These are phyloP conservation scores for Stephania cephalantha DNA, from an alignment of 164 flowering plant genomes.

Conservation along the genomic window DNA sequence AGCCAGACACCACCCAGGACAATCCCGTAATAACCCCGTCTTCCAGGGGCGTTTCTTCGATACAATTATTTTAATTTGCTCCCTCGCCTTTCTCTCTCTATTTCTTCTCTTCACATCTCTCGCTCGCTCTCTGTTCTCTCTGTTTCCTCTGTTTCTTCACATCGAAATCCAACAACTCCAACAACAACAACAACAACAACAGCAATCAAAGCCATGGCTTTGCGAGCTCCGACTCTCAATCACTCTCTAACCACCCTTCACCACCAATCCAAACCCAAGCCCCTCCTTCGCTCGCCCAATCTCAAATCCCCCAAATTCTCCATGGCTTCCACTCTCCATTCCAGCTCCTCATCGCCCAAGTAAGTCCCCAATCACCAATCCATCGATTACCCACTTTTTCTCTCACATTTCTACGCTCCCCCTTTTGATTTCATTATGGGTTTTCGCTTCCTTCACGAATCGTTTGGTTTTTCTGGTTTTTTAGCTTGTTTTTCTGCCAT, in stretches of 20 bases:
- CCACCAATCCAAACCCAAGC: constrained; percentile 32
- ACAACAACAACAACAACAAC: no score
- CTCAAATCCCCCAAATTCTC: constrained; percentile 48
- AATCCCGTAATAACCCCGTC: not conserved
- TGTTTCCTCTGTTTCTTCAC: not conserved
- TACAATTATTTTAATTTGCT: not conserved
- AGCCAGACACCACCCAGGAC: not conserved
- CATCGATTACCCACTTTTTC: constrained; percentile 12
- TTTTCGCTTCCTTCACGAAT: not conserved
- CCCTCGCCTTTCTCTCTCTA: not conserved
- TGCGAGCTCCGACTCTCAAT: constrained; percentile 35
- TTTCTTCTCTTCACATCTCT: not conserved
- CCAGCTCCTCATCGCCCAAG: constrained; percentile 29
- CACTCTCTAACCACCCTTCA: not conserved
- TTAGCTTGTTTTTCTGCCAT: not conserved
- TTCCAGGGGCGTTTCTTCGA: not conserved
- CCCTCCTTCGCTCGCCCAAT: constrained; percentile 29
- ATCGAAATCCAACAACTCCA: not conserved
- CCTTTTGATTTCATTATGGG: not conserved
- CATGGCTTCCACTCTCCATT: constrained; percentile 57
- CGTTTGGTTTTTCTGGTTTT: not conserved
- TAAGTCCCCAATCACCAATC: constrained; percentile 16
- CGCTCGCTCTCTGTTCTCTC: not conserved
- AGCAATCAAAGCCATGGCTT: constrained; percentile 28
- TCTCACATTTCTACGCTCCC: constrained; percentile 2